Evolutionary conservation across 2,329 filamentous ascomycete genomes (phyloP).

Genomic region (Penicillium palitans): DNA sequence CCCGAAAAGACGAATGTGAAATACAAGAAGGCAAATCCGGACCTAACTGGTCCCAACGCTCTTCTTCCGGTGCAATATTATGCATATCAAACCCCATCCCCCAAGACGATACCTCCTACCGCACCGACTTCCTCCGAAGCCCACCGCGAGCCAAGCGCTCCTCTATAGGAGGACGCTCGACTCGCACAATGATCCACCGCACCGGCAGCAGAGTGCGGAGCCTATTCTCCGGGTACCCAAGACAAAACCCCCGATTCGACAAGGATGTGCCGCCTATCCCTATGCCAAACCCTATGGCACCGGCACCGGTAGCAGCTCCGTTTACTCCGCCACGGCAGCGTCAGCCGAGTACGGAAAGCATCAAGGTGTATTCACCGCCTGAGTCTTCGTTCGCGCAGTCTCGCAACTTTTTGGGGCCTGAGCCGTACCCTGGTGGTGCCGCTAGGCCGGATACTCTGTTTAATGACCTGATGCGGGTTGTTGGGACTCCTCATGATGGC

Average conservation of each 20-base stretch:
- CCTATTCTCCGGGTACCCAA: conserved; percentile 31
- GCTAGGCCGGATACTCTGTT: conserved; percentile 39
- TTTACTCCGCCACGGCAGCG: conserved; percentile 26
- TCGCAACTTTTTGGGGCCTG: conserved; percentile 29
- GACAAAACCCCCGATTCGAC: conserved; percentile 20
- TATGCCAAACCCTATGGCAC: conserved; percentile 1
- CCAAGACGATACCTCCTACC: conserved; percentile 43
- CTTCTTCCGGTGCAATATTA: conserved; percentile 34
- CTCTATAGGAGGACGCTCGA: conserved; percentile 32
- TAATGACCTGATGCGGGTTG: conserved; percentile 42
- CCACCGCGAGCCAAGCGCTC: conserved; percentile 21
- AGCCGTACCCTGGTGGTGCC: conserved; percentile 24
- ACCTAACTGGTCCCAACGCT: conserved; percentile 34
- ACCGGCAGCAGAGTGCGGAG: conserved; percentile 41
- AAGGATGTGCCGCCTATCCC: conserved; percentile 24
- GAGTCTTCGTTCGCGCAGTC: conserved; percentile 31
- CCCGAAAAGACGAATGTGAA: conserved; percentile 23
- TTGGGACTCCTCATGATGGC: conserved; percentile 27
- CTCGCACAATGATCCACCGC: conserved; percentile 36
- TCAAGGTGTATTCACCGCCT: conserved; percentile 49
- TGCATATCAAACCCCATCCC: conserved; percentile 48
- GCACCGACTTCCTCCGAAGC: conserved; percentile 45
- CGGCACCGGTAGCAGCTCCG: conserved; percentile 10
- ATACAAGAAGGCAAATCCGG: conserved; percentile 27
- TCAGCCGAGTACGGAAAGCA: conserved; percentile 46